These are phyloP conservation scores for Capsella rubella DNA, from an alignment of 441 rosid species.

Conservation along the genomic window DNA sequence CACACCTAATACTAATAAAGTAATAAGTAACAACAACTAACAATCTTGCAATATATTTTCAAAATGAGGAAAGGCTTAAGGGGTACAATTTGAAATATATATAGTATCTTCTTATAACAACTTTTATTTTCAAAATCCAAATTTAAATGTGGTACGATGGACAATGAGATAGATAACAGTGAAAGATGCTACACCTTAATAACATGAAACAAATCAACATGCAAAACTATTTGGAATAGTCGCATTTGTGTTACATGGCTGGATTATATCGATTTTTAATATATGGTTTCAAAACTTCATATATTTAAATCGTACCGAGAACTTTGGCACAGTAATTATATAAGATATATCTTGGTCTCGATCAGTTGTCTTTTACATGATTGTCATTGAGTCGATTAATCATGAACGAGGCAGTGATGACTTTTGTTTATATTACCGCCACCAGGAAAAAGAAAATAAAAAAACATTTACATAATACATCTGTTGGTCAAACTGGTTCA, in stretches of 20 bases:
- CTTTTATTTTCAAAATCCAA: background rate
- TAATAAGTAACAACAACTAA: too few relatives aligned
- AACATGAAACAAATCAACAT: constrained; percentile 2
- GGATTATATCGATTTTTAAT: background rate
- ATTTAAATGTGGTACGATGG: background rate
- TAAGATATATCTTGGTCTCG: background rate
- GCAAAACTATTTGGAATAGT: constrained; percentile 15
- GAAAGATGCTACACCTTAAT: background rate
- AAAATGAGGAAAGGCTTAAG: background rate
- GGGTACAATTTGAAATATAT: background rate
- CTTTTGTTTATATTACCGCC: background rate
- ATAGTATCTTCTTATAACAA: background rate
- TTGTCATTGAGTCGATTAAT: background rate
- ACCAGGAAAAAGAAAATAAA: too few relatives aligned
- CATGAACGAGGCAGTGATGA: constrained; percentile 11
- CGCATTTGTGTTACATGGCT: background rate
- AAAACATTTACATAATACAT: background rate
- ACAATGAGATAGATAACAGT: background rate
- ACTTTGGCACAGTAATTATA: too few relatives aligned
- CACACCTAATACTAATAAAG: too few relatives aligned
- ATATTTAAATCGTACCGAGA: background rate
- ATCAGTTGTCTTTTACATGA: background rate
- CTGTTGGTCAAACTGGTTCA: constrained; percentile 42
- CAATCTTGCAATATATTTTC: too few relatives aligned
- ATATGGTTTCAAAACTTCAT: background rate